phyloP scores from a whole-genome alignment of 805 yeast genomes.

The Starmerella powellii region DNA sequence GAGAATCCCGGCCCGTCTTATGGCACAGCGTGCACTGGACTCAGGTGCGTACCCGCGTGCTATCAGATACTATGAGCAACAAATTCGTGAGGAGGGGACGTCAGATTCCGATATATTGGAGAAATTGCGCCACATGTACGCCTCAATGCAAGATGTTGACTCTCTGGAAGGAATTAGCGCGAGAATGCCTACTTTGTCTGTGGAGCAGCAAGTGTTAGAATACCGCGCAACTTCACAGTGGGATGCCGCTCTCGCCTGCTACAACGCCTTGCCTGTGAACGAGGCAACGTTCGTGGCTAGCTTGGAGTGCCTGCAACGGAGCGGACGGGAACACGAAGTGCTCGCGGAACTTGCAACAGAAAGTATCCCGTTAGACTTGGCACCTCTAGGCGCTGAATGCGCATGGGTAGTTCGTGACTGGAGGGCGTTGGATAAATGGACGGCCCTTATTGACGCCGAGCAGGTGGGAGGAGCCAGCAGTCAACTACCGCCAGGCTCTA shows the following conservation, averaged over 20 bases:
- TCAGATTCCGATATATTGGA: conserved; percentile 22
- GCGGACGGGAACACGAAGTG: conserved; percentile 61
- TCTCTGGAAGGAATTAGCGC: conserved; percentile 77
- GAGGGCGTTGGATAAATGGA: conserved; percentile 26
- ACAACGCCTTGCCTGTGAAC: conserved; percentile 40
- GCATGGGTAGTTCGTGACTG: conserved; percentile 54
- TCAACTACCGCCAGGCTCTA: conserved; percentile 12
- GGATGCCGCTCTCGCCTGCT: conserved; percentile 77
- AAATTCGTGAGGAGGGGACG: conserved; percentile 36
- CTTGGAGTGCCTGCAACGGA: conserved; percentile 59
- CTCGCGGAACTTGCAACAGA: conserved; percentile 37
- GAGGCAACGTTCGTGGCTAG: conserved; percentile 35
- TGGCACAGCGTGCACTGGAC: conserved; percentile 70
- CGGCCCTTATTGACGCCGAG: conserved; percentile 29
- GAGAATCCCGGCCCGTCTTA: conserved; percentile 47
- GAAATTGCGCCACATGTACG: conserved; percentile 61
- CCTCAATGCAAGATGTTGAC: conserved; percentile 79
- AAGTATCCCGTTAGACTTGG: conserved; percentile 23
- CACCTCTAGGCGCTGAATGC: conserved; percentile 59
- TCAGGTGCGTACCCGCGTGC: conserved; percentile 83
- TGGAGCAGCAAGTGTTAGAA: conserved; percentile 66
- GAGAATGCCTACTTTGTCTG: conserved; percentile 47
- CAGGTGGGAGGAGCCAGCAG: neutral
- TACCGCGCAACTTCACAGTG: conserved; percentile 78
- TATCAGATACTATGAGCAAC: conserved; percentile 70